Conservation (phyloP, 345 rosid species). For the Draba incana region DNA sequence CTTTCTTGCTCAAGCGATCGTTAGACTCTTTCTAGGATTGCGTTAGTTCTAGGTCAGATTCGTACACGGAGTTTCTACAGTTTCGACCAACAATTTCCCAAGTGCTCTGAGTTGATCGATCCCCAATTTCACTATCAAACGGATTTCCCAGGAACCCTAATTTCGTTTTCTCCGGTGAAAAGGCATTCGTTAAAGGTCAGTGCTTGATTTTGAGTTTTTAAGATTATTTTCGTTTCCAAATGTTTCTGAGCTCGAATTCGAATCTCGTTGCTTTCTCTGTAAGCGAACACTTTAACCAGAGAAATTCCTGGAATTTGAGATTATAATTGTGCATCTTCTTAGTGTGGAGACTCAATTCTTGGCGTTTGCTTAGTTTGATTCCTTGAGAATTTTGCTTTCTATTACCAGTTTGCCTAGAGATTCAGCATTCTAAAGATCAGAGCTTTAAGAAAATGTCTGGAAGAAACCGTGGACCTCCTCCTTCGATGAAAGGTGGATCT, state of each 20-base stretch:
- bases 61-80: not conserved
- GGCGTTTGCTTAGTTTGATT: not conserved
- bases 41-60: too few relatives aligned
- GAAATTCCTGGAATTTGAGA: not conserved
- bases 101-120: constrained; percentile 6
- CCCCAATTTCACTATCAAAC: constrained; percentile 9
- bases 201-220: constrained; percentile 17
- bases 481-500: constrained; percentile 49
- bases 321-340: not conserved
- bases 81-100: not conserved
- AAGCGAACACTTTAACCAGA: not conserved
- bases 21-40: too few relatives aligned
- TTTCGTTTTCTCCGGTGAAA: not conserved
- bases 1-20: too few relatives aligned
- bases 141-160: constrained; percentile 23
- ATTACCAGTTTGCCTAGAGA: constrained; percentile 3
- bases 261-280: not conserved
- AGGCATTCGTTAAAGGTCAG: constrained; percentile 23
- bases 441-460: constrained; percentile 46
- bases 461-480: constrained; percentile 57
- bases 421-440: not conserved
- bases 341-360: not conserved
- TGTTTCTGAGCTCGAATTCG: not conserved
- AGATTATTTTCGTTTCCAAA: not conserved
- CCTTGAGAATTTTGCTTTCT: not conserved